A percentile compares a stretch with the other conserved stretches of the same genome.
phyloP scores from a whole-genome alignment of 306 rosid species.

The Lathyrus sativus region DNA sequence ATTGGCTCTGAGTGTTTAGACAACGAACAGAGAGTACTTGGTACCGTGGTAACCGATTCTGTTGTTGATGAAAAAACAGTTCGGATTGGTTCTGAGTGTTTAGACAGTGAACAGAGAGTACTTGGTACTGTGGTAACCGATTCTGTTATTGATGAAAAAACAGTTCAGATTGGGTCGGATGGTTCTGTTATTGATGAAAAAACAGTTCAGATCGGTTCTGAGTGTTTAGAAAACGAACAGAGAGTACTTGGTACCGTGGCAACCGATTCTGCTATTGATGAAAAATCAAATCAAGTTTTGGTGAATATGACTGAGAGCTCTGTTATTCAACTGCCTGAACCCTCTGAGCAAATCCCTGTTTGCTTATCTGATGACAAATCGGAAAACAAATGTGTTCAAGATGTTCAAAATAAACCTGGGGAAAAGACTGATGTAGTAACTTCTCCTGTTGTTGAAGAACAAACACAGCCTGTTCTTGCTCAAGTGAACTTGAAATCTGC shows the following conservation, averaged over 20 bases:
- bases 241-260: slow-evolving; percentile 34
- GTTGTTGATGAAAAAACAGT: no score
- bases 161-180: slow-evolving; percentile 41
- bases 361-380: not conserved
- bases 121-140: no score
- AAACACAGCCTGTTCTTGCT: not conserved
- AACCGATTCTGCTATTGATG: slow-evolving; percentile 29
- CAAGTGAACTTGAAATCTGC: not conserved
- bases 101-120: no score
- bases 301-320: slow-evolving; percentile 38
- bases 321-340: slow-evolving; percentile 43
- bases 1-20: no score
- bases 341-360: slow-evolving; percentile 28
- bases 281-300: slow-evolving; percentile 41
- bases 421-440: not conserved
- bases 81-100: no score
- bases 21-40: no score
- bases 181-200: no score
- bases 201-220: slow-evolving; percentile 40
- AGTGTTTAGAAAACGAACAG: slow-evolving; percentile 44
- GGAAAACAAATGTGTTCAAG: not conserved
- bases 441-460: not conserved
- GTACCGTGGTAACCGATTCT: no score
- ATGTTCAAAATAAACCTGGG: slow-evolving; percentile 2
- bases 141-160: no score